These are phyloP conservation scores for Vanrija pseudolonga DNA, from an alignment of 1,284 basidiomycete genomes.

Conservation along the genomic window DNA sequence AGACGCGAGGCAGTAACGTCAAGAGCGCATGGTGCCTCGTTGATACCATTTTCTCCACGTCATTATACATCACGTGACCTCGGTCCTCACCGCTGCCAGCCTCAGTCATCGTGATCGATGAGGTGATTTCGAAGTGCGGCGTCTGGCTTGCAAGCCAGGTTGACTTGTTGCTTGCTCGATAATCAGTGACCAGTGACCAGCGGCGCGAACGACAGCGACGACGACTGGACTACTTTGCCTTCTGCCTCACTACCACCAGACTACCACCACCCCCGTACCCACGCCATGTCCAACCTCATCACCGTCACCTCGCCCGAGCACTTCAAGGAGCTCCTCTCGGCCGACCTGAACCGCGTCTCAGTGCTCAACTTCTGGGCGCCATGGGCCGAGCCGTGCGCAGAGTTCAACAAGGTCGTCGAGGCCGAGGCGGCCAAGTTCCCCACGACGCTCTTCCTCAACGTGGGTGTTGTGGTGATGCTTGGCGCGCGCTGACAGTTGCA, in stretches of 20 bases:
- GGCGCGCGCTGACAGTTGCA: slow-evolving; percentile 39
- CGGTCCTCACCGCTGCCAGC: no score
- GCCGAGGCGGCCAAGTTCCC: slow-evolving; percentile 71
- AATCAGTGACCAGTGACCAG: background rate
- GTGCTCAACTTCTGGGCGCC: slow-evolving; percentile 89
- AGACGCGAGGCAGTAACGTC: no score
- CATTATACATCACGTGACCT: no score
- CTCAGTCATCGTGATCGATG: no score
- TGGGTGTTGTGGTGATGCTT: slow-evolving; percentile 44
- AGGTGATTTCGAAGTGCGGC: no score
- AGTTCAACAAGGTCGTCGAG: slow-evolving; percentile 73
- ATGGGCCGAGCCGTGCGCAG: slow-evolving; percentile 84
- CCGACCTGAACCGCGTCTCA: slow-evolving; percentile 72
- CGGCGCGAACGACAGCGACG: background rate
- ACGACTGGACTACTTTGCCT: no score
- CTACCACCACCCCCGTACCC: background rate
- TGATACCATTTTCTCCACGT: no score
- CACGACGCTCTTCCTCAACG: slow-evolving; percentile 68
- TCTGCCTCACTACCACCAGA: background rate
- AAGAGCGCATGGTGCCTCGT: no score
- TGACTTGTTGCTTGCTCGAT: background rate
- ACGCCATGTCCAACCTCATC: slow-evolving; percentile 45
- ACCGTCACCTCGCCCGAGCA: slow-evolving; percentile 63
- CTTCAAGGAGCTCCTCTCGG: slow-evolving; percentile 69
- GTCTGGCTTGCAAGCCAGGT: background rate